phyloP scores from a whole-genome alignment of 2,329 filamentous ascomycete species.

The Leptographium procerum region DNA sequence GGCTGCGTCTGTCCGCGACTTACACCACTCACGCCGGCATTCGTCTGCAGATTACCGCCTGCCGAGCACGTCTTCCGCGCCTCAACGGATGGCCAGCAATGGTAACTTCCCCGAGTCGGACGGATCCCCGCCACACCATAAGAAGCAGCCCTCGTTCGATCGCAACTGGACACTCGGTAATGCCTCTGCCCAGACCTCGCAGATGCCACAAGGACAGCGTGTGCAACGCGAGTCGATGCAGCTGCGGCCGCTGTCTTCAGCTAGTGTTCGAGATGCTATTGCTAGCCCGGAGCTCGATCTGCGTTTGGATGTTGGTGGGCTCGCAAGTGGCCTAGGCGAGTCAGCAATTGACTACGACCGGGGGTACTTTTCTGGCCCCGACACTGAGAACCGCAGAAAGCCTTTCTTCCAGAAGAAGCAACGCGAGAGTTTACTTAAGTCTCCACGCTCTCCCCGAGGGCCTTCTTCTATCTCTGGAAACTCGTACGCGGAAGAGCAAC shows the following conservation, averaged over 20 bases:
- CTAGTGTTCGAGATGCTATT: constrained; percentile 35
- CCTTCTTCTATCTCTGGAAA: constrained; percentile 14
- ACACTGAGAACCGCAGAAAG: constrained; percentile 57
- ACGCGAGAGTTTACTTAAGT: constrained; percentile 42
- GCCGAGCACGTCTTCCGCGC: constrained; percentile 23
- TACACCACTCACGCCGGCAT: constrained; percentile 76
- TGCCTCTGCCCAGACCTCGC: constrained; percentile 26
- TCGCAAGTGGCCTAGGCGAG: constrained; percentile 25
- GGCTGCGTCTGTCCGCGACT: constrained; percentile 67
- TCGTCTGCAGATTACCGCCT: constrained; percentile 69
- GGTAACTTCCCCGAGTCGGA: constrained; percentile 31
- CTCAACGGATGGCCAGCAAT: constrained; percentile 31
- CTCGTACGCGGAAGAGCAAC: constrained; percentile 59
- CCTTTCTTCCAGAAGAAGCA: constrained; percentile 77
- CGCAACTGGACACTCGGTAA: constrained; percentile 56
- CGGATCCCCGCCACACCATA: constrained; percentile 17
- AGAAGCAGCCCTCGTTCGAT: constrained; percentile 59
- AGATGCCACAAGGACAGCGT: background rate
- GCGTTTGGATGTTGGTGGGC: constrained; percentile 14
- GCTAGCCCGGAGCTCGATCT: constrained; percentile 26
- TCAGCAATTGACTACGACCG: constrained; percentile 59
- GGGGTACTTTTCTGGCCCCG: constrained; percentile 87
- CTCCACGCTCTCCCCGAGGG: constrained; percentile 55
- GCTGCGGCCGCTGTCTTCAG: constrained; percentile 39
- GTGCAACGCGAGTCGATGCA: constrained; percentile 1